These are phyloP conservation scores for Neurospora sp. DNA, from an alignment of 495 filamentous ascomycete genomes.

Conservation along the genomic window DNA sequence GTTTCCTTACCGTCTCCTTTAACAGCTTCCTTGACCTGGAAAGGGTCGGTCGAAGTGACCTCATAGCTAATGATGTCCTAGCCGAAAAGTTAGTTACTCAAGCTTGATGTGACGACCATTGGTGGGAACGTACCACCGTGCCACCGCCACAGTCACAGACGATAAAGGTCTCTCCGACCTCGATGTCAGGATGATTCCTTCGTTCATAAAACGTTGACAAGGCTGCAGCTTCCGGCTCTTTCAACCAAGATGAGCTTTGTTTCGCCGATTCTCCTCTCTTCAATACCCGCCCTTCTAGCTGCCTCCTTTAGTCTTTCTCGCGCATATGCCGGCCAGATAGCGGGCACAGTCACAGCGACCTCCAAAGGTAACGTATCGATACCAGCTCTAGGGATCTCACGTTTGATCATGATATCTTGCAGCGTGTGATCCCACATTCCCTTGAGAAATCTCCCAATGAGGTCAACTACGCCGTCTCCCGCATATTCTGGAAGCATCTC, in stretches of 20 bases:
- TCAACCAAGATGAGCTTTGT: neutral
- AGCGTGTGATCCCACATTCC: constrained; percentile 15
- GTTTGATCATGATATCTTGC: constrained; percentile 4
- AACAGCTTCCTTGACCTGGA: neutral
- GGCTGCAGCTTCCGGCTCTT: neutral
- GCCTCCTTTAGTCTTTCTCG: constrained; percentile 12
- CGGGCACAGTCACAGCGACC: constrained; percentile 21
- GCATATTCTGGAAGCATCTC: neutral
- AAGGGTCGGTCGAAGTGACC: neutral
- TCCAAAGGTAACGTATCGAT: constrained; percentile 13
- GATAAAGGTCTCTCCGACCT: constrained; percentile 1
- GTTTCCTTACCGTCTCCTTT: neutral
- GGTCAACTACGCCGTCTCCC: neutral
- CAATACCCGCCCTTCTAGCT: constrained; percentile 12
- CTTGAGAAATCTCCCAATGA: constrained; percentile 12
- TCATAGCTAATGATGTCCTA: neutral
- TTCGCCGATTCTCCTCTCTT: neutral
- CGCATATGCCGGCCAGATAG: constrained; percentile 22
- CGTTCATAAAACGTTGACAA: neutral
- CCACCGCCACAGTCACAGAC: constrained; percentile 1
- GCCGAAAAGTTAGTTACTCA: neutral
- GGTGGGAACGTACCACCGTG: neutral
- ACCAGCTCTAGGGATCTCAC: constrained; percentile 2
- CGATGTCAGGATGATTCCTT: neutral
- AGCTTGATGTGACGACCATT: neutral